phyloP scores from a whole-genome alignment of 2,329 filamentous ascomycete species.

The Penicillium olsonii region DNA sequence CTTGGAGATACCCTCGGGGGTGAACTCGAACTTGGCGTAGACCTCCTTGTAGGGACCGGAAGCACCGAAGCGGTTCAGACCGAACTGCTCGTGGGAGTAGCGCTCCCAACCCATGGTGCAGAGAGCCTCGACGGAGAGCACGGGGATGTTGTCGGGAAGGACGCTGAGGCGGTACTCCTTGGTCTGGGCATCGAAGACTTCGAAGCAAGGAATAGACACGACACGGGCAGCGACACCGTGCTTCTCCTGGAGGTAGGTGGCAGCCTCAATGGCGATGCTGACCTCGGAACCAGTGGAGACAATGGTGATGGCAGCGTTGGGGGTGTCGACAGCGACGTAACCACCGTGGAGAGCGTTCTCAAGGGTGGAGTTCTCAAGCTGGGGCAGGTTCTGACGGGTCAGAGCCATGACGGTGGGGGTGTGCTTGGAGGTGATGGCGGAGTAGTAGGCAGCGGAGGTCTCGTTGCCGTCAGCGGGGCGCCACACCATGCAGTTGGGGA shows the following conservation, averaged over 20 bases:
- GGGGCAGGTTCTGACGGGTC: slow-evolving; percentile 96
- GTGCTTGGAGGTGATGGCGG: slow-evolving; percentile 83
- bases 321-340: slow-evolving; percentile 82
- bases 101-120: slow-evolving; percentile 97
- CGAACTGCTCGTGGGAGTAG: slow-evolving; percentile 99
- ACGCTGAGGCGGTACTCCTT: slow-evolving; percentile 95
- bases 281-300: slow-evolving; percentile 97
- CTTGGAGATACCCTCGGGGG: slow-evolving; percentile 93
- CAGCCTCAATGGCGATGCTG: slow-evolving; percentile 86
- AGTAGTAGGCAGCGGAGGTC: slow-evolving; percentile 96
- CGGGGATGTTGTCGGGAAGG: slow-evolving; percentile 89
- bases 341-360: slow-evolving; percentile 92
- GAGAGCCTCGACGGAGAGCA: slow-evolving; percentile 94
- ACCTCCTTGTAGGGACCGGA: slow-evolving; percentile 97
- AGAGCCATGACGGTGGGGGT: slow-evolving; percentile 93
- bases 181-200: slow-evolving; percentile 90
- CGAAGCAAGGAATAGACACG: slow-evolving; percentile 93
- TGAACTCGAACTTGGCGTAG: slow-evolving; percentile 99
- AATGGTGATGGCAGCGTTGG: slow-evolving; percentile 82
- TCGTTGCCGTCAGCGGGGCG: slow-evolving; percentile 98
- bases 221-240: slow-evolving; percentile 85
- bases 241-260: slow-evolving; percentile 87
- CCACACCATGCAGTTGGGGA: slow-evolving; percentile 99
- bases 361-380: slow-evolving; percentile 91
- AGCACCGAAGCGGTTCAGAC: slow-evolving; percentile 97